Percentiles rank a stretch among this genome's conserved stretches.
Conservation (phyloP, 1,284 basidiomycete genomes). For the Gomphus sp. region DNA sequence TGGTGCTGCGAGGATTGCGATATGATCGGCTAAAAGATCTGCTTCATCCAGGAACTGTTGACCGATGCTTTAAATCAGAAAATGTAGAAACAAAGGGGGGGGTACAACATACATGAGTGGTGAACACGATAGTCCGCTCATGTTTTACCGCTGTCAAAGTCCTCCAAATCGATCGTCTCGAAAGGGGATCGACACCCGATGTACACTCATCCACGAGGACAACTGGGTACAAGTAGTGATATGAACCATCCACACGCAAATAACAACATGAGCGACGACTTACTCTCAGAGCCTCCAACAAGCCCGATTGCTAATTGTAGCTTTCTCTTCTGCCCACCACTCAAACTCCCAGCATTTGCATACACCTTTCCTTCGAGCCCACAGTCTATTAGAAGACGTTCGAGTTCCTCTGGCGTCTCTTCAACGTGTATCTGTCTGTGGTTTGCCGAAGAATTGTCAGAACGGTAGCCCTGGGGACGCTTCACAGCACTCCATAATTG, state of each 20-base stretch:
- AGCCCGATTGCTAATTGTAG: constrained; percentile 72
- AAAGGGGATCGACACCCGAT: constrained; percentile 73
- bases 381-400: constrained; percentile 58
- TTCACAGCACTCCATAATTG: constrained; percentile 69
- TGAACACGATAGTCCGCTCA: constrained; percentile 57
- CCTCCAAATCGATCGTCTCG: constrained; percentile 69
- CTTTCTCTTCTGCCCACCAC: constrained; percentile 77
- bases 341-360: constrained; percentile 54
- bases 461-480: constrained; percentile 27
- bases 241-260: neutral
- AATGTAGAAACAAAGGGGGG: constrained; percentile 4
- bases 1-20: constrained; percentile 67
- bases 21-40: constrained; percentile 66
- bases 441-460: neutral
- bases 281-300: constrained; percentile 63
- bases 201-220: constrained; percentile 69
- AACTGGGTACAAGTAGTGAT: constrained; percentile 28
- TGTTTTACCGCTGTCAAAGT: constrained; percentile 59
- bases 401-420: constrained; percentile 41
- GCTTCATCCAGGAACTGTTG: constrained; percentile 69
- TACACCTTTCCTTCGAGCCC: constrained; percentile 62
- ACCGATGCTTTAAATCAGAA: constrained; percentile 6
- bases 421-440: neutral
- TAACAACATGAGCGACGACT: constrained; percentile 12
- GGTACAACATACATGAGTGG: constrained; percentile 46